Evolutionary conservation across 805 yeast genomes (phyloP).

Genomic region (Candida rishiriensis): DNA sequence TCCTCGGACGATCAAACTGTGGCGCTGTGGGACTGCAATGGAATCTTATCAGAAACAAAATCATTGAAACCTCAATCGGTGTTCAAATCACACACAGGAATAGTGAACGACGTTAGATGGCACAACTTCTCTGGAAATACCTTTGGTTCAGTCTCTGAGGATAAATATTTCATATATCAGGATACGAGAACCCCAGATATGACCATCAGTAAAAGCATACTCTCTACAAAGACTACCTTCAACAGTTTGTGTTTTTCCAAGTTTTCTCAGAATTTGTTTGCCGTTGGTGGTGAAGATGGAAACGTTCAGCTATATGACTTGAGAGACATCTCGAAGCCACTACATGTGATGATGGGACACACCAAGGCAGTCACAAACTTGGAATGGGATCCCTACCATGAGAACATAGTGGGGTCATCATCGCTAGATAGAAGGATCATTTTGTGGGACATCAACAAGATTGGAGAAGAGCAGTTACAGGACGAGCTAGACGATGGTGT

Average conservation of each 20-base stretch:
- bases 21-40: constrained; percentile 54
- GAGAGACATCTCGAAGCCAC: constrained; percentile 36
- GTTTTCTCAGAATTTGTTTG: constrained; percentile 54
- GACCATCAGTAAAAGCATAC: constrained; percentile 16
- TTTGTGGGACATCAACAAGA: constrained; percentile 73
- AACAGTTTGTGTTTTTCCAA: constrained; percentile 66
- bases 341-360: constrained; percentile 80
- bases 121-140: constrained; percentile 45
- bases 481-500: constrained; percentile 91
- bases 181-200: constrained; percentile 42
- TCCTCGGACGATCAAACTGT: constrained; percentile 64
- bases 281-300: constrained; percentile 67
- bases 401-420: constrained; percentile 74
- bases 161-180: constrained; percentile 46
- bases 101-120: constrained; percentile 78
- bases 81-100: constrained; percentile 43
- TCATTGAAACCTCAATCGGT: constrained; percentile 25
- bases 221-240: constrained; percentile 36
- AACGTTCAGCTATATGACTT: constrained; percentile 63
- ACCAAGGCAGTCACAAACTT: constrained; percentile 64
- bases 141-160: constrained; percentile 76
- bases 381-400: constrained; percentile 74
- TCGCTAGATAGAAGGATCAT: constrained; percentile 74
- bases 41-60: neutral
- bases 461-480: constrained; percentile 80